Base-by-base conservation (phyloP, 495 filamentous ascomycete species). In the Monascus purpureus region DNA sequence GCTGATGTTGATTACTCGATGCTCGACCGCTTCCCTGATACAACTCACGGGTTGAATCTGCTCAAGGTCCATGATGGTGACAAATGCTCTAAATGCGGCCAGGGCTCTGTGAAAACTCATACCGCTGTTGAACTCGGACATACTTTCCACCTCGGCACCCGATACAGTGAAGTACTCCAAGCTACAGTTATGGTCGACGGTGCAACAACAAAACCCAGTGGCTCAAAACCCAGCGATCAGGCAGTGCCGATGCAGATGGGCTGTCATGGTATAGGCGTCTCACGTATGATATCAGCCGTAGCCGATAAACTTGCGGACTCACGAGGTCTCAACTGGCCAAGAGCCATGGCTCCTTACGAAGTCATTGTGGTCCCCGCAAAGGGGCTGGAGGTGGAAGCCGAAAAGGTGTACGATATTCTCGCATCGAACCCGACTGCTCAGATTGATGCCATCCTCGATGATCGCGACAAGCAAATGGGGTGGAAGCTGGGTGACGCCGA, bases 231-330 rank as follows among this genome's bases (percentile, higher is more conserved):
- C 34, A 45, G 47, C 37, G 32, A 51, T 27, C 32, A 53, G 31
- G 52, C 50, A 17, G 65, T 72, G 0, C 59, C 75, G 0, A 68
- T 95, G 53, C 70, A 90, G 33, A 95, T 96, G 88, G 90, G 90
- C 28, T 97, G 92, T 41, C 81, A 96, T 43, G 90, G 90, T 1
- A 94, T 97, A 36, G 90, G 90, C 0, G 69, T 97, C 14, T 93
- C 87, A 1, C 79, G 90, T 18, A 73, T 97, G 53, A 78, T 97
- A 37, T 85, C 76, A 3, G 84, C 90, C 4, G 71, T 88, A 2
- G 84, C 90, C 0, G 75, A 85, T 35, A 50, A 63, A 5, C 57
- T 86, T n/a, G 63, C 73, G 0, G 81, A 90, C 41, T 41, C 67
- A 2, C 73, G 66, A 30, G 90, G 90, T 0, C 63, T 97, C 9